These are phyloP conservation scores for Boletus reticulatus DNA, from an alignment of 768 basidiomycete genomes.

Conservation along the genomic window DNA sequence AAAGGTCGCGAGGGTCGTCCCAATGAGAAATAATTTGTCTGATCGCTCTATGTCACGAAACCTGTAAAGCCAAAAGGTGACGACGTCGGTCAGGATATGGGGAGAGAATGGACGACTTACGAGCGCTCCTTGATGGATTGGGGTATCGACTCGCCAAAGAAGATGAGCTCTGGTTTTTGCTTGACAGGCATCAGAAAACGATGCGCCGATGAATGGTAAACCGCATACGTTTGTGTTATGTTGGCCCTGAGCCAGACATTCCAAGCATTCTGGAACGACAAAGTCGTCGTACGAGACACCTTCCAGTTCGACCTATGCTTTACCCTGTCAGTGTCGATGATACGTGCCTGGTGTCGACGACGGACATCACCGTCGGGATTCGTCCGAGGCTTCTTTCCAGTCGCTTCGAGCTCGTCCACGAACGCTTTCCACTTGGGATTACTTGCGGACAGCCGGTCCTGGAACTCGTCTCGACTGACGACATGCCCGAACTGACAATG, in stretches of 20 bases:
- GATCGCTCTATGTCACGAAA: constrained; percentile 55
- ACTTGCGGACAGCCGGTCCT: constrained; percentile 62
- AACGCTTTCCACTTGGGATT: constrained; percentile 82
- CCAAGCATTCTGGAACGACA: constrained; percentile 72
- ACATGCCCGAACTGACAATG: constrained; percentile 73
- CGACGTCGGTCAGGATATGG: not conserved
- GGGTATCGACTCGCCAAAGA: constrained; percentile 89
- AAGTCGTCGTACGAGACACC: constrained; percentile 78
- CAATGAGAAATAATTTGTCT: constrained; percentile 75
- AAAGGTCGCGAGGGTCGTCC: constrained; percentile 91
- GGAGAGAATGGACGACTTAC: constrained; percentile 39
- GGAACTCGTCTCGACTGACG: constrained; percentile 66
- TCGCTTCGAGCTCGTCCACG: constrained; percentile 59
- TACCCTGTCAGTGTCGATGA: not conserved
- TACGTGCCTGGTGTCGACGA: constrained; percentile 9
- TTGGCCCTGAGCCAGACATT: constrained; percentile 58
- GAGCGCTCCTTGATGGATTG: constrained; percentile 63
- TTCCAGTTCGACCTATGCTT: constrained; percentile 69
- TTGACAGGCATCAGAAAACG: constrained; percentile 25
- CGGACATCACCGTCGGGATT: constrained; percentile 93
- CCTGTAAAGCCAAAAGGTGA: constrained; percentile 32
- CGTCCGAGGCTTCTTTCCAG: constrained; percentile 62
- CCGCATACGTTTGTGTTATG: constrained; percentile 55
- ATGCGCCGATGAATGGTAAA: constrained; percentile 1
- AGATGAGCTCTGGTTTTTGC: constrained; percentile 83